These are phyloP conservation scores for Tricholoma terreum DNA, from an alignment of 768 basidiomycete genomes.

Conservation along the genomic window DNA sequence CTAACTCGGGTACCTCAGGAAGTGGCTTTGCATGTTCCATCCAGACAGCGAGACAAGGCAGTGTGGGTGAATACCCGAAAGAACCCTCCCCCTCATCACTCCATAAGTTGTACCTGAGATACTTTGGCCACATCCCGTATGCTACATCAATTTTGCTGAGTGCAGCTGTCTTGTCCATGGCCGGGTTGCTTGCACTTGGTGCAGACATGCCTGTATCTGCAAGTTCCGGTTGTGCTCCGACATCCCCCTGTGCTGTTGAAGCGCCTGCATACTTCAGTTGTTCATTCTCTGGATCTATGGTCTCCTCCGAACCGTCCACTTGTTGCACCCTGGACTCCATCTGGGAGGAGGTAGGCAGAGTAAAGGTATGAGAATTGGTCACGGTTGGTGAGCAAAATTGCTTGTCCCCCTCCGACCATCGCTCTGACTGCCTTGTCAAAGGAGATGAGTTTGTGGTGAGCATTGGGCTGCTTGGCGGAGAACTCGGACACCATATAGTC, in stretches of 20 bases:
- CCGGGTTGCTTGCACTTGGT: conserved; percentile 2
- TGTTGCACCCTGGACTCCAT: conserved; percentile 1
- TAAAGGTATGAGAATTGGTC: conserved; percentile 1
- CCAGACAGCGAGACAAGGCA: background rate
- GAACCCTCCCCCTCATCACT: background rate
- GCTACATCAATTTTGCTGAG: background rate
- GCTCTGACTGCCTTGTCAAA: too few species aligned
- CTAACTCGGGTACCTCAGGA: background rate
- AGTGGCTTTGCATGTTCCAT: background rate
- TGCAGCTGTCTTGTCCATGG: conserved; percentile 4
- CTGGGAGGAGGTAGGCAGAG: conserved; percentile 9
- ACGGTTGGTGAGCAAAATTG: too few species aligned
- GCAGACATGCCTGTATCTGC: conserved; percentile 24
- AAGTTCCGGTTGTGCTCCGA: conserved; percentile 1
- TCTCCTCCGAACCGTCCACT: background rate
- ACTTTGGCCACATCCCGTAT: background rate
- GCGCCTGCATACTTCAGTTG: conserved; percentile 14
- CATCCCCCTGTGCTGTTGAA: conserved; percentile 20
- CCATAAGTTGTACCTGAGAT: conserved; percentile 6
- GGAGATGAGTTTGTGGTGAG: conserved; percentile 13
- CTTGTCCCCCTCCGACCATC: too few species aligned
- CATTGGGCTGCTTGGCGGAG: conserved; percentile 12
- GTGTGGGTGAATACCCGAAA: conserved; percentile 26
- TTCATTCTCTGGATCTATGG: background rate
- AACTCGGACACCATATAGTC: conserved; percentile 18